Percentiles rank a stretch among this genome's conserved stretches.
Evolutionary conservation across 805 yeast genomes (phyloP).

Genomic region (Brettanomyces custersianus): DNA sequence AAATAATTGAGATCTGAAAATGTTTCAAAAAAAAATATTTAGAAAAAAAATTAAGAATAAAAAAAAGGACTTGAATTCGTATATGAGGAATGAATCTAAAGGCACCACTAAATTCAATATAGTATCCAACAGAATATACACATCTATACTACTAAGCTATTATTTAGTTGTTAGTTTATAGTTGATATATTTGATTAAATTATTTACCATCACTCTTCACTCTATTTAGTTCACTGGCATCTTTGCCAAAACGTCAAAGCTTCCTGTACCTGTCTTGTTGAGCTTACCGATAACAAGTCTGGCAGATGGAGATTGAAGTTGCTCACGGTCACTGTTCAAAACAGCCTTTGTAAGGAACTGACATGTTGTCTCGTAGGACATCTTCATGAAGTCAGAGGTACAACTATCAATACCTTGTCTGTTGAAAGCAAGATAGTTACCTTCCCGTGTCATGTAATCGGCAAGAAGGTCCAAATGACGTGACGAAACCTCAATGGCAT

Average conservation of each 20-base stretch:
- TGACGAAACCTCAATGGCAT: constrained; percentile 85
- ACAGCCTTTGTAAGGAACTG: constrained; percentile 96
- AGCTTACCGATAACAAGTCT: constrained; percentile 88
- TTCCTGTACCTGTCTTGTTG: constrained; percentile 90
- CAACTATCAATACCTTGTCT: constrained; percentile 97
- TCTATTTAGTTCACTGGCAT: constrained; percentile 35
- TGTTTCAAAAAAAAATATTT: too few species aligned
- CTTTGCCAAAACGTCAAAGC: constrained; percentile 68
- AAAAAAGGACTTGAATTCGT: too few species aligned
- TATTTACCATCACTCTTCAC: too few species aligned
- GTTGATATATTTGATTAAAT: too few species aligned
- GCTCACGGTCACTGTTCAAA: constrained; percentile 82
- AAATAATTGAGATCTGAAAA: too few species aligned
- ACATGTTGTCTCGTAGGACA: constrained; percentile 98
- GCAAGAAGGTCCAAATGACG: constrained; percentile 96
- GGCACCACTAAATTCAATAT: too few species aligned
- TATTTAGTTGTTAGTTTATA: too few species aligned
- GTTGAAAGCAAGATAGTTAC: constrained; percentile 90
- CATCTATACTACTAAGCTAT: too few species aligned
- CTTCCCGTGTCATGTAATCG: constrained; percentile 99
- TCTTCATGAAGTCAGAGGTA: constrained; percentile 94
- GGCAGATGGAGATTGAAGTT: constrained; percentile 85
- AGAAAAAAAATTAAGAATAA: too few species aligned
- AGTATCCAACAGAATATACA: too few species aligned
- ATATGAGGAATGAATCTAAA: too few species aligned